Base-by-base conservation (phyloP, 257 asterid species). In the Sherardia arvensis region DNA sequence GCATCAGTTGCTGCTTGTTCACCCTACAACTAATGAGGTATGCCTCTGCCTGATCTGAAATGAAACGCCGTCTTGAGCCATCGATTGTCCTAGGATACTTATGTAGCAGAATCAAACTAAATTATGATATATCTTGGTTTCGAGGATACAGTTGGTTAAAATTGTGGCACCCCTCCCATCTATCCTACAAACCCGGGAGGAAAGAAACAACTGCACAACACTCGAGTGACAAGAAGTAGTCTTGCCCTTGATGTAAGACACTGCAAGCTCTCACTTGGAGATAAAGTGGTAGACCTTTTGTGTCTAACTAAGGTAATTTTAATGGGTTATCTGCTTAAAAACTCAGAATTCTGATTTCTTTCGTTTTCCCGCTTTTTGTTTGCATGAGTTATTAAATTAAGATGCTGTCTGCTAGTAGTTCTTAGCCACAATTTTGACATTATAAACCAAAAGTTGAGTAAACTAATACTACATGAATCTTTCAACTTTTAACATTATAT, bases 11-110 rank as follows among this genome's bases (percentile, higher is more conserved):
- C 69, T 68, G 68, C 83, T 93, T 70, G 45, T 77, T 58, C 99
- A 90, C 76, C 99, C 97, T 23, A 78, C 71, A 27, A 71, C 81
- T 22, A 71, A 72, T 51, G 87, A 85, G 96, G 99, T 87, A 71
- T 33, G 80, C 54, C 21, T n/a, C n/a, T 36, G 45, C 18, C 17
- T 61, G 15, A 2, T 40, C 53, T 9, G 8, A 11, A 20, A 5
- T 43, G 11, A 3, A 36, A 54, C 51, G 6, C 51, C 51, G 14
- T 43, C 51, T 43, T 1, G 51, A 43, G 51, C 47, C 11, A 17
- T 38, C 17, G 4, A 9, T 11, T 9, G 17, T 38, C 47, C 30
- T n/a, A 33, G 26, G 32, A 18, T 15, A 38, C 18, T 38, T 36
- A 15, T 8, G 14, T 36, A 8, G 43, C 17, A 14, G 25, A 40